Conservation (phyloP, 1,139 yeast genomes). For the Waltiozyma sp. region DNA sequence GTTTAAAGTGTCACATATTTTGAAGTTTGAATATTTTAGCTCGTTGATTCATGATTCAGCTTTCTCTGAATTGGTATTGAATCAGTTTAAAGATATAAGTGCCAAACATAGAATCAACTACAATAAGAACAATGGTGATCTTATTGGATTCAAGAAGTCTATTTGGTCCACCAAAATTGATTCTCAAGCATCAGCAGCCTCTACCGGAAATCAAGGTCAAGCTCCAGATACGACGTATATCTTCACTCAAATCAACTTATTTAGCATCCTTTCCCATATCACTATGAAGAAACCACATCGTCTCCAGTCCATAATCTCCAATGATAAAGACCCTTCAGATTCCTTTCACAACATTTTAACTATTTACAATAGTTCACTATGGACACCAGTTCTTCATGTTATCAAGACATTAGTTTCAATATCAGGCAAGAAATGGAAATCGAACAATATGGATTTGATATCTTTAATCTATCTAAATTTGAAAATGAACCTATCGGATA, state of each 20-base stretch:
- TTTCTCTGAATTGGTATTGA: constrained; percentile 33
- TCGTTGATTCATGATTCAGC: constrained; percentile 68
- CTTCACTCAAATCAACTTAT: constrained; percentile 32
- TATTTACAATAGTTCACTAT: constrained; percentile 50
- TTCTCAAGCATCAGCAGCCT: not conserved
- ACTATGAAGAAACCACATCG: constrained; percentile 41
- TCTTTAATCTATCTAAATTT: constrained; percentile 78
- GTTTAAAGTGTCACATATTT: constrained; percentile 68
- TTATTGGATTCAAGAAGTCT: not conserved
- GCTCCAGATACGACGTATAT: constrained; percentile 25
- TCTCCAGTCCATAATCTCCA: constrained; percentile 31
- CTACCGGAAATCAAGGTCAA: no score
- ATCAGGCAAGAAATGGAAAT: constrained; percentile 91
- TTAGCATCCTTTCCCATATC: constrained; percentile 33
- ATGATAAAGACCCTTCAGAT: constrained; percentile 47
- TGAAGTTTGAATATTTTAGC: constrained; percentile 68
- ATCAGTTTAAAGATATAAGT: not conserved
- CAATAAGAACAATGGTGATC: not conserved
- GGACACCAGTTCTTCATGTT: constrained; percentile 59
- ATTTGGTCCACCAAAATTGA: not conserved
- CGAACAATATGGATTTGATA: constrained; percentile 85
- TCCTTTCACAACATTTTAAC: constrained; percentile 27
- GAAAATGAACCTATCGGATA: constrained; percentile 58
- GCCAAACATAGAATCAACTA: no score
- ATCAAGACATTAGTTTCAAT: constrained; percentile 79